phyloP scores from a whole-genome alignment of 768 basidiomycete species.

The Macrolepiota fuliginosa region DNA sequence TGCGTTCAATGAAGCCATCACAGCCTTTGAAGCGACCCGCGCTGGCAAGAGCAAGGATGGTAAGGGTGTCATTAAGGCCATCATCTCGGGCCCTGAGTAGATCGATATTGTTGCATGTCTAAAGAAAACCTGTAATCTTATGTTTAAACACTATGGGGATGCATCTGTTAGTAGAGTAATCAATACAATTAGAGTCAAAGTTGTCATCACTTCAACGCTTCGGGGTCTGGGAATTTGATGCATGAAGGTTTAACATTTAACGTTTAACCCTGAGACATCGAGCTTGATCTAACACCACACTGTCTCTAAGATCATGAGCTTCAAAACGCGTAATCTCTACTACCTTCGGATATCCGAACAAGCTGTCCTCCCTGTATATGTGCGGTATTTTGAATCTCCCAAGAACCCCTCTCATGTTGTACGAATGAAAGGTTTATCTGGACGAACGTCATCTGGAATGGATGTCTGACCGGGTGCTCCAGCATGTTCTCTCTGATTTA shows the following conservation, averaged over 20 bases:
- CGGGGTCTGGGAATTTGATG: background rate
- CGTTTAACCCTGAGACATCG: background rate
- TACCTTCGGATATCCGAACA: conserved; percentile 80
- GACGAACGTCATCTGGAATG: conserved; percentile 86
- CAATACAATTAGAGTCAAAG: background rate
- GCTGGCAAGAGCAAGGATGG: conserved; percentile 83
- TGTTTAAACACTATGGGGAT: background rate
- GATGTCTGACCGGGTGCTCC: conserved; percentile 85
- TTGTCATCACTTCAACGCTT: no score
- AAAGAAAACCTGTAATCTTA: background rate
- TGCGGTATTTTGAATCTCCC: conserved; percentile 24
- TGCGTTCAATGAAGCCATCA: conserved; percentile 71
- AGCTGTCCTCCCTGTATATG: conserved; percentile 78
- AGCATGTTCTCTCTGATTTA: conserved; percentile 78
- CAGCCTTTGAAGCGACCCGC: conserved; percentile 81
- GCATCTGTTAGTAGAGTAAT: background rate
- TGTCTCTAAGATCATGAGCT: conserved; percentile 39
- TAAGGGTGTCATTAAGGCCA: conserved; percentile 83
- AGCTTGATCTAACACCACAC: background rate
- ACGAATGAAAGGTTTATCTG: conserved; percentile 61
- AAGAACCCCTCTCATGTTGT: conserved; percentile 10
- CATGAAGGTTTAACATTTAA: no score
- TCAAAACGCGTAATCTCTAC: conserved; percentile 71
- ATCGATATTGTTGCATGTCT: background rate
- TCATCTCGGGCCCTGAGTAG: conserved; percentile 76